Base-by-base conservation (phyloP, 78 protist genomes). In the Planoprotostelium fungivorum region DNA sequence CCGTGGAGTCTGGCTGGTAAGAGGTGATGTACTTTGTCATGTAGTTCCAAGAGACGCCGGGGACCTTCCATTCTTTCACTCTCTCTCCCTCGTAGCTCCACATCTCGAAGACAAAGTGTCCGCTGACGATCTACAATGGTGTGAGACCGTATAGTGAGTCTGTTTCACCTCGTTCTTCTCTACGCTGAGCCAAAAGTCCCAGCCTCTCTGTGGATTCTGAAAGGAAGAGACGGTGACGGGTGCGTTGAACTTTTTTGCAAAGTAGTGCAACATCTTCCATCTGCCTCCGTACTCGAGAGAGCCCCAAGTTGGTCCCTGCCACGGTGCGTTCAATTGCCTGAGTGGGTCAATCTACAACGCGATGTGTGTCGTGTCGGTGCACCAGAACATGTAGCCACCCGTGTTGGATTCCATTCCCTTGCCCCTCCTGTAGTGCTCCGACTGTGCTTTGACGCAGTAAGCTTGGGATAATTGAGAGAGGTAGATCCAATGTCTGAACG, bases 331-430 rank as follows among this genome's bases (percentile, higher is more conserved):
- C 38, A 95, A 85, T 89, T 96, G 98, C 73, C 73, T 51, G 5
- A 5, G 16, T 51, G 16, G 5, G 5, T 51, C 16, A 51, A 51
- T 51, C 5, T 25, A 51, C 73, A 51, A 25, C n/a, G n/a, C n/a
- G n/a, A n/a, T n/a, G n/a, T n/a, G n/a, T n/a, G n/a, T n/a, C n/a
- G n/a, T n/a, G n/a, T n/a, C n/a, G n/a, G n/a, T n/a, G 5, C 16
- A 51, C 98, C 98, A 96, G 90, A 90, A 96, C 34, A 96, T 88
- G 0, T 90, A 38, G 37, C 98, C 98, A 95, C 90, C 93, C 31
- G 93, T 90, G 83, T 90, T 63, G 29, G 96, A 93, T 29, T 86
- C 35, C 84, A 87, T 36, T 5, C 94, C 36, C 84, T 96, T 5
- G 5, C 73, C 73, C 16, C 73, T 51, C 16, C 73, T 63, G 89